Base-by-base conservation (phyloP, 2,329 filamentous ascomycete genomes). In the Fusarium acutatum region DNA sequence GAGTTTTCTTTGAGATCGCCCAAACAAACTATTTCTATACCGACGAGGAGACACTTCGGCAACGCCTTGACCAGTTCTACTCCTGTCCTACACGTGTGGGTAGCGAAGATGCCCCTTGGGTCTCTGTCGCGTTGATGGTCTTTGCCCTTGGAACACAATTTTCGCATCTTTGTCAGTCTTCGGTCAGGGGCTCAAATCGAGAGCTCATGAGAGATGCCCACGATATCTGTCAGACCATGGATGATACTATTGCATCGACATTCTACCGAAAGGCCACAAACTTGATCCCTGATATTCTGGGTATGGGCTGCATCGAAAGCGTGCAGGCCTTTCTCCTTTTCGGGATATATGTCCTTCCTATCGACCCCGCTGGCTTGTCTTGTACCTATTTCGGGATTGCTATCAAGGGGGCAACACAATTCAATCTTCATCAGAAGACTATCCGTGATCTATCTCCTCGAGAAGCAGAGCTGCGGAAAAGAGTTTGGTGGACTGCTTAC, bases 1-100 rank as follows among this genome's bases (percentile, higher is more conserved):
- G 72, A 34, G 64, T 76, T 17, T 76, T 77, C 58, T 75, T 77
- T 46, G 66, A 77, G 32, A 60, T 77, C 10, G 72, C 60, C 1
- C 72, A 77, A 40, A 76, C 75, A 24, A 75, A 77, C 28, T 77
- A 77, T 46, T 77, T 75, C 30, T 77, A 75, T 28, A 64, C 75
- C 24, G 74, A 77, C 20, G 75, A 77, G 47, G 53, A 56, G 22
- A 43, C 57, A 6, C 58, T 77, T 11, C 73, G 75, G 15, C 43
- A 56, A 14, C 37, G 67, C 32, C 63, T 77, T 7, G 49, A 67
- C 7, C 38, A 69, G 3, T 76, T 76, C 35, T 77, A 77, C 30
- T 61, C 64, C 13, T 68, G 47, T 1, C 37, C 63, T 11, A 13
- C 46, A 5, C 53, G 30, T 1, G 35, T 76, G 7, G 44, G 22